Base-by-base conservation (phyloP, 371 early-diverging fungal genomes). In the Blastocladiella emersonii region DNA sequence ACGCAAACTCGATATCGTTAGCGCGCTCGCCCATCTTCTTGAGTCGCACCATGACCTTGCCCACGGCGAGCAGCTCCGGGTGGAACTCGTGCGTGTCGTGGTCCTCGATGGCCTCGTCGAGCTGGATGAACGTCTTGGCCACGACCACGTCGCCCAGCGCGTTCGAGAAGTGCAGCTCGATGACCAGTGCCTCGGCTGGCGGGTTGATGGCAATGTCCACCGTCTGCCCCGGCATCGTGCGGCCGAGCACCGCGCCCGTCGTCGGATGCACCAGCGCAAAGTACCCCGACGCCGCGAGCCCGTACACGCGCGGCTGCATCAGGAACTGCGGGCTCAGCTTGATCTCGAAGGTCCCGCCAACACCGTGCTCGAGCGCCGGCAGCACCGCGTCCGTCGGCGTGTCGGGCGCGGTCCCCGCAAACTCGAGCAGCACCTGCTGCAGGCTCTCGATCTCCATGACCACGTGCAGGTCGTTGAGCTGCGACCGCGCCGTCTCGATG, bases 21-120 rank as follows among this genome's bases (percentile, higher is more conserved):
- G 92, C 92, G 49, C 86, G 85, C 74, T 92, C 95, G 41, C 90
- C 90, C 63, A 91, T 91, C 81, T 93, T 82, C 25, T 89, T 91
- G 41, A 93, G 76, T 21, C 92, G 82, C 37, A 94, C 64, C 57
- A 89, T 65, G 37, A 95, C 67, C 32, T 85, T 80, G 0, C 95
- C 95, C 63, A 90, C 85, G 34, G 91, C 91, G 57, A 86, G 85
- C 64, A 95, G 65, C 57, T 90, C 89, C 61, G 94, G 76, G 63
- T 80, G 84, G 13, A 93, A 71, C 64, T 94, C 94, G 59, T 89
- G 89, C 0, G 90, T 85, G 65, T 85, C 86, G 61, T 80, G 85
- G 62, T 82, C 81, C 48, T 79, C 78, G 66, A 78, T 78, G 36
- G 76, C 78, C 25, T 27, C 15, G 1, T 30, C 53, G 3, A 51